Base-by-base conservation (phyloP, 2,329 filamentous ascomycete genomes). In the Arachnomyces sp. region DNA sequence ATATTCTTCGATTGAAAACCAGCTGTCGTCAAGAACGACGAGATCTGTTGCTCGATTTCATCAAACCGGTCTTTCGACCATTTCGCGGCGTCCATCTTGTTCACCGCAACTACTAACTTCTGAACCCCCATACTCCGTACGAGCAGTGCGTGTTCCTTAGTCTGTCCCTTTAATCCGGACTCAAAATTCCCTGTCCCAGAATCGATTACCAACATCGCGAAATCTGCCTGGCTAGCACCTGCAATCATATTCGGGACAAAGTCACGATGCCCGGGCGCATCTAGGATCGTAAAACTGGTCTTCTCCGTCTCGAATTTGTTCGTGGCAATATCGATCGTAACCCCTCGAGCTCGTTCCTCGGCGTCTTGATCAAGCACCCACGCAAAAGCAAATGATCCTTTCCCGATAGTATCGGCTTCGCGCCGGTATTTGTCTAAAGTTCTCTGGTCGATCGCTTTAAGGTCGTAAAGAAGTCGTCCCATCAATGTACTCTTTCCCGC, bases 211-310 rank as follows among this genome's bases (percentile, higher is more conserved):
- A 98, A 71, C 1, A 98, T 84, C 0, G 89, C 92, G 62, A 96
- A 92, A 60, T 98, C 92, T 7, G 92, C 93, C 63, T 95, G 90
- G 44, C 86, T 92, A 3, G 90, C 88, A 11, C 92, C 92, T 2
- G 90, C 90, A 59, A 98, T 95, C 92, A 98, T 98, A 61, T 95
- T 98, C 1, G 92, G 92, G 14, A 98, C 88, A 57, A 96, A 98
- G 59, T 98, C 92, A 45, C 82, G 78, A 62, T 98, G 92, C 0
- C 92, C 92, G 0, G 92, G 92, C 0, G 92, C 90, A 59, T 98
- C 92, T 3, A 98, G 73, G 34, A 98, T 95, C 1, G 92, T 96
- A 56, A 96, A 96, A 8, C 75, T 77, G 0, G 87, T 92, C 38
- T 75, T 83, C 1, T 86, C 80, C 0, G 93, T 98, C 57, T 93